Base-by-base conservation (phyloP, 495 filamentous ascomycete species). In the Penicillium psychrofluorescens region DNA sequence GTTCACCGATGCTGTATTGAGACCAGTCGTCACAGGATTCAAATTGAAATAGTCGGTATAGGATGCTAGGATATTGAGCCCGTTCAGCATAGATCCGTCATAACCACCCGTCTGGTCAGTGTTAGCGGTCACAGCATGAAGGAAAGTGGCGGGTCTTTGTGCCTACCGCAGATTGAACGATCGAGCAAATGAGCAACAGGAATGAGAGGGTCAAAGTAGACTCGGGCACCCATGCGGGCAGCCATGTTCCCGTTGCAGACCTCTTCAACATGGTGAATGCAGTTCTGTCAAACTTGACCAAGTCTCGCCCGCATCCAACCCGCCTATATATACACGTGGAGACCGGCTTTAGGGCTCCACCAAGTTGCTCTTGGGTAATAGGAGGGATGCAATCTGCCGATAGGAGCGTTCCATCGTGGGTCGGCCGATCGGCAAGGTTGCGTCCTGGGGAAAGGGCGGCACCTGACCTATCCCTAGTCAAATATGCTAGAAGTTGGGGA, bases 71-170 rank as follows among this genome's bases (percentile, higher is more conserved):
- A 77, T 75, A 38, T 76, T 74, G 15, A 78, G 61, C 1, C 72
- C 72, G 42, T 77, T 76, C 44, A 74, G 32, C 66, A 74, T 71
- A 5, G 70, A 74, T 15, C 69, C 67, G 44, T 77, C 74, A 50
- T 74, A 77, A 6, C 71, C 74, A 29, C 56, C 54, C 2, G 69
- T 61, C 56, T 66, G 39, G 4, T 5, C 4, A 13, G n/a, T 5
- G 29, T 32, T 4, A 33, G 15, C 16, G 30, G 9, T 34, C 13
- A 11, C 1, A 29, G 4, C 13, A 33, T 11, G 6, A 0, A 7
- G n/a, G 11, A 5, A 8, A 6, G 27, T 22, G 11, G 33, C 7
- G 35, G n/a, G 5, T 32, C 12, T 15, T 7, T 29, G 11, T 7
- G 46, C 59, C 45, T 47, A 71, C 68, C 5, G 63, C 53, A 6